Evolutionary conservation across 768 basidiomycete species (phyloP), one percentile per base, ranked within the genome.

Genomic region (Trametes cubensis): DNA sequence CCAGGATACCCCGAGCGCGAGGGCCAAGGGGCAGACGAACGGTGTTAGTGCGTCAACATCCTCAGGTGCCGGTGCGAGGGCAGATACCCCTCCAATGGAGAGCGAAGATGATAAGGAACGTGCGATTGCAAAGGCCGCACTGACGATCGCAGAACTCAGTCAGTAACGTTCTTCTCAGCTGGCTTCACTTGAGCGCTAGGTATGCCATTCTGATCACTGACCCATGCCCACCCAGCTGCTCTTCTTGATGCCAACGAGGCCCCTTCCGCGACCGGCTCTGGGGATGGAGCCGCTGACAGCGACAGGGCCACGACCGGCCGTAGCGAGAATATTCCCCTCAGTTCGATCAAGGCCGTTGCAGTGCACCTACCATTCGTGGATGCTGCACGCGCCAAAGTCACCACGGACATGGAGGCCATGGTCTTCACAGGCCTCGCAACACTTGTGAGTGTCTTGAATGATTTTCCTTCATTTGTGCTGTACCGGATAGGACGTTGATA

Each of bases 81-180:
- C 58, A 21, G 63, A 67, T 21, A 67, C 68, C 2, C 60, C 66
- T 46, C 51, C 66, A 18, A 74, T 60, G 46, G 85, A 83, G 28
- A 71, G 78, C 38, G 89, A 89, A 68, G 89, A 92, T 28, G 90
- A 93, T 66, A 88, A 87, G 72, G 95, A 97, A 70, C 81, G 96
- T 10, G 85, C 85, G 17, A 87, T 98, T 68, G 90, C 94, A 2
- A 95, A 95, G 74, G 95, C 96, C 2, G 96, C 95, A n/a, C 77
- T 98, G 68, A 95, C 87, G 41, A 87, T 98, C 10, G 93, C 95
- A 0, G 96, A 99, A 73, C 79, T 98, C 45, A 81, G 94, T 93
- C 63, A 67, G 88, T 77, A 28, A 55, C n/a, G 41, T 23, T 26
- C 46, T 41, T 25, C 45, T 18, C 18, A 42, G n/a, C 57, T 20